Evolutionary conservation across 345 rosid genomes (phyloP).

Genomic region (Zanthoxylum bungeanum): DNA sequence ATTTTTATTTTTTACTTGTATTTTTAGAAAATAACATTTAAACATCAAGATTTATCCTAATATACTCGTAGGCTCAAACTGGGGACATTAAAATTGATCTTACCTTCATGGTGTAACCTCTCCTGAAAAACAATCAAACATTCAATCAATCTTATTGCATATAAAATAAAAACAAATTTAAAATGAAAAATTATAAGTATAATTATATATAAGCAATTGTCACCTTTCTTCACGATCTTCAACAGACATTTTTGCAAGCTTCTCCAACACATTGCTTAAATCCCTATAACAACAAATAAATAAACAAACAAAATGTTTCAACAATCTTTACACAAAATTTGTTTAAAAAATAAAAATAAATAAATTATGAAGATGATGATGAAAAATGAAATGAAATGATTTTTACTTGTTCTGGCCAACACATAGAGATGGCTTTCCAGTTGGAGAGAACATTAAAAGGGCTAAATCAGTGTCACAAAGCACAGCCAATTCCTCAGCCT

Average conservation of each 20-base stretch:
- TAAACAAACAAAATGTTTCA: not conserved
- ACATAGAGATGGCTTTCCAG: conserved; percentile 13
- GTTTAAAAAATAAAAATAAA: too few relatives aligned
- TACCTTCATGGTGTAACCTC: conserved; percentile 22
- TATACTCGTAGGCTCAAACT: too few relatives aligned
- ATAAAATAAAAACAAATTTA: too few relatives aligned
- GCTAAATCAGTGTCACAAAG: conserved; percentile 35
- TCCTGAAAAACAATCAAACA: conserved; percentile 12
- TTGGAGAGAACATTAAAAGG: conserved; percentile 28
- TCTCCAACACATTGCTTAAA: conserved; percentile 14
- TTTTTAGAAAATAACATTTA: too few relatives aligned
- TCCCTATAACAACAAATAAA: not conserved
- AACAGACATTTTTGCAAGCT: not conserved
- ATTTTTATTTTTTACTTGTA: too few relatives aligned
- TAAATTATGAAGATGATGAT: not conserved
- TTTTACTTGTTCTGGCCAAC: conserved; percentile 29
- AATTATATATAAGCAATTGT: too few relatives aligned
- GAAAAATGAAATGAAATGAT: not conserved
- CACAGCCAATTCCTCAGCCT: conserved; percentile 29
- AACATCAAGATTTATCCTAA: too few relatives aligned
- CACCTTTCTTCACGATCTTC: conserved; percentile 29
- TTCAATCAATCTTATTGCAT: not conserved
- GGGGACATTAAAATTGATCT: not conserved
- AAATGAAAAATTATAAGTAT: too few relatives aligned
- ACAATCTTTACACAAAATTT: too few relatives aligned